These are phyloP conservation scores for Nymphaea thermarum DNA, from an alignment of 164 flowering plant genomes.

Conservation along the genomic window DNA sequence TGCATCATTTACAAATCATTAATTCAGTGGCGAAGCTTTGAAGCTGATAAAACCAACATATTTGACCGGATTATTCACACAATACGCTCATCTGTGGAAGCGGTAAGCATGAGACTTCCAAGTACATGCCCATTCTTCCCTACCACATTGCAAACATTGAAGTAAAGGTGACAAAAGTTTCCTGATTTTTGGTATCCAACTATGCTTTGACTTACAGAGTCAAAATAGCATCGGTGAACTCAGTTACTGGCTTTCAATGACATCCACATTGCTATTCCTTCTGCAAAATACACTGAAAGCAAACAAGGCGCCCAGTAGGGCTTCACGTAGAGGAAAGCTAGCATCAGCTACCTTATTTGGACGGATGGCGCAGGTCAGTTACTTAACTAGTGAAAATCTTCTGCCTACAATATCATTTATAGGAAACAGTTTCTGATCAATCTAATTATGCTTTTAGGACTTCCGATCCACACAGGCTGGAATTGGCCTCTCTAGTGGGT, in stretches of 20 bases:
- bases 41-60: constrained; percentile 67
- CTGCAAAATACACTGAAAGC: constrained; percentile 66
- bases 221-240: constrained; percentile 38
- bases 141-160: not conserved
- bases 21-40: constrained; percentile 81
- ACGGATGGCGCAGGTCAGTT: constrained; percentile 63
- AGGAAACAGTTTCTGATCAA: too few species aligned
- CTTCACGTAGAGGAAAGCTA: constrained; percentile 29
- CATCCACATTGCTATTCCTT: constrained; percentile 63
- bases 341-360: constrained; percentile 52
- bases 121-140: not conserved
- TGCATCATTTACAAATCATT: constrained; percentile 54
- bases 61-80: constrained; percentile 64
- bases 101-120: constrained; percentile 4
- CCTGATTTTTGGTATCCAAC: too few species aligned
- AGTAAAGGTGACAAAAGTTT: not conserved
- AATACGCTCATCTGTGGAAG: constrained; percentile 56
- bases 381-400: not conserved
- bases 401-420: too few species aligned
- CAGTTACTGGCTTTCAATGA: constrained; percentile 71
- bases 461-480: constrained; percentile 38
- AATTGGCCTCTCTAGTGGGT: constrained; percentile 56
- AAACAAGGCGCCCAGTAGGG: constrained; percentile 22
- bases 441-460: constrained; percentile 28
- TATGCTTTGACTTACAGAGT: constrained; percentile 18